Conservation (phyloP, 2,329 filamentous ascomycete genomes). For the Trichophyton equinum region DNA sequence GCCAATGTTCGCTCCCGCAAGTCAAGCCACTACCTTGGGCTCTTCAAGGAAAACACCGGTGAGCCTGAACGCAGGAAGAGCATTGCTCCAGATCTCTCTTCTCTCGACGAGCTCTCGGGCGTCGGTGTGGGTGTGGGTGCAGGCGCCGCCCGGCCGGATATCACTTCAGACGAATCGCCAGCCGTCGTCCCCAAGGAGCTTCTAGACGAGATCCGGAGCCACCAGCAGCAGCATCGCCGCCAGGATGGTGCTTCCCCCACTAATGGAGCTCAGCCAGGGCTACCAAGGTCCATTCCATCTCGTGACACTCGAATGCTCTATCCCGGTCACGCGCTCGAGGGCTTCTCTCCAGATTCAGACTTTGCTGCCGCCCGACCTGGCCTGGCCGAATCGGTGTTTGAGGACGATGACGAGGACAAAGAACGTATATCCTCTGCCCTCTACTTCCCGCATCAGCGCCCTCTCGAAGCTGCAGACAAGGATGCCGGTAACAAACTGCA, state of each 20-base stretch:
- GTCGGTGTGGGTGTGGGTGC: no score
- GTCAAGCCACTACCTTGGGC: constrained; percentile 51
- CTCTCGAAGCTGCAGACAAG: constrained; percentile 25
- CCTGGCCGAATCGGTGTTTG: constrained; percentile 5
- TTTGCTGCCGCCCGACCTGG: neutral
- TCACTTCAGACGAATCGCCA: neutral
- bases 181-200: neutral
- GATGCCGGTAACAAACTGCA: neutral
- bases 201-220: neutral
- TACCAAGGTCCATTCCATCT: neutral
- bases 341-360: constrained; percentile 5
- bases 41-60: constrained; percentile 51
- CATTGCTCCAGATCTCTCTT: neutral
- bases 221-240: no score
- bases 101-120: neutral
- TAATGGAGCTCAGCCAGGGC: neutral
- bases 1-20: constrained; percentile 50
- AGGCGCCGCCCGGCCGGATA: neutral
- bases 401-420: constrained; percentile 40
- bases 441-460: constrained; percentile 51
- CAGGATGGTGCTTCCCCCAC: neutral
- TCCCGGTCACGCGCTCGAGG: constrained; percentile 1
- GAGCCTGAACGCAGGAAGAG: constrained; percentile 39
- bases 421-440: constrained; percentile 54
- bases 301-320: neutral